Conservation (phyloP, 345 rosid genomes). For the Heritiera littoralis region DNA sequence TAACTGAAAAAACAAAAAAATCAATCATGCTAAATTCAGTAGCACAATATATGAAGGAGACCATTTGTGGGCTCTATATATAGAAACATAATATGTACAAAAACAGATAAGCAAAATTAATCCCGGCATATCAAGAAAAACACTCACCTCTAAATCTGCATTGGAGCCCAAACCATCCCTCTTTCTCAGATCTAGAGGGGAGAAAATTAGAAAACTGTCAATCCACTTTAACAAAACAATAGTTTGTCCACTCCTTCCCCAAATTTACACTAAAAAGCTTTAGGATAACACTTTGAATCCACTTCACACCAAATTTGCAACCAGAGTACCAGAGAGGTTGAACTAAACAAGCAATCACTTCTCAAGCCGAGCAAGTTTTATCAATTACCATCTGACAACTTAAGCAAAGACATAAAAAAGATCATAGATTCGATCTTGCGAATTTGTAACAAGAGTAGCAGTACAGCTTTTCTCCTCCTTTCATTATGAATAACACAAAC, state of each 20-base stretch:
- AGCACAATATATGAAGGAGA: neutral
- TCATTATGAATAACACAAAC: neutral
- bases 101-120: slow-evolving; percentile 4
- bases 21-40: slow-evolving; percentile 6
- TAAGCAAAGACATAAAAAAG: slow-evolving; percentile 10
- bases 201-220: slow-evolving; percentile 2
- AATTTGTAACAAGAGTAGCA: slow-evolving; percentile 11
- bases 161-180: slow-evolving; percentile 12
- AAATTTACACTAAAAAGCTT: neutral
- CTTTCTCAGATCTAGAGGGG: slow-evolving; percentile 21
- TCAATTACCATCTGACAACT: slow-evolving; percentile 11
- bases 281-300: slow-evolving; percentile 16
- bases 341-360: slow-evolving; percentile 15
- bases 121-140: neutral
- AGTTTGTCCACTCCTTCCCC: slow-evolving; percentile 17
- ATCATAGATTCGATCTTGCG: neutral
- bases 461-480: slow-evolving; percentile 6
- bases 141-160: slow-evolving; percentile 31
- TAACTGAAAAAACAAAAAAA: neutral
- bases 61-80: neutral
- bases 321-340: slow-evolving; percentile 7
- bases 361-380: slow-evolving; percentile 16
- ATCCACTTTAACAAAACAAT: slow-evolving; percentile 12
- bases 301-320: slow-evolving; percentile 13
- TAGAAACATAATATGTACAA: neutral